phyloP scores from a whole-genome alignment of 306 rosid genomes.

The Casuarina glauca region DNA sequence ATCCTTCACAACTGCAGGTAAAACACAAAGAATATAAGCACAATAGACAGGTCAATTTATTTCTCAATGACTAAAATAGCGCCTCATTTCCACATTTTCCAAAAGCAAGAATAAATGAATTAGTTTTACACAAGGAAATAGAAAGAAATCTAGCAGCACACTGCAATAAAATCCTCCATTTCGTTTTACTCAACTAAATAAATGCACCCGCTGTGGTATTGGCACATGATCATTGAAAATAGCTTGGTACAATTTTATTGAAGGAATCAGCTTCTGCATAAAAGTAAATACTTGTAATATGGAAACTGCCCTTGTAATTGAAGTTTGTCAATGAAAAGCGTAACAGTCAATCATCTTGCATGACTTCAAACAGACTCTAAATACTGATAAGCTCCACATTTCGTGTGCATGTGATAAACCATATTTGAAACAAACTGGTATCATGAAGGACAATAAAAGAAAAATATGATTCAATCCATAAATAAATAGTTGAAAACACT shows the following conservation, averaged over 20 bases:
- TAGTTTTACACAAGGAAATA: neutral
- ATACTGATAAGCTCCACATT: neutral
- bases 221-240: neutral
- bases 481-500: neutral
- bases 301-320: neutral
- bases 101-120: neutral
- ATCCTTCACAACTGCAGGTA: constrained; percentile 71
- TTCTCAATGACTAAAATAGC: neutral
- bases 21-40: neutral
- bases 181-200: neutral
- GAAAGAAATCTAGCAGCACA: neutral
- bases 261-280: neutral
- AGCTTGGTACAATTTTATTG: neutral
- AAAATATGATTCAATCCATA: neutral
- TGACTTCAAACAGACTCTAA: neutral
- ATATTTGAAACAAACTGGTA: neutral
- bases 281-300: neutral
- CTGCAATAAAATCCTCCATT: neutral
- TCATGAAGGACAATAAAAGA: neutral
- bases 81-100: neutral
- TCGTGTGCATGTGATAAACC: neutral
- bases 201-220: neutral
- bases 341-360: neutral
- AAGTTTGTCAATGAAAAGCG: neutral
- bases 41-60: neutral